Conservation (phyloP, 176 grass and related monocot species). For the Rhynchospora pubera region DNA sequence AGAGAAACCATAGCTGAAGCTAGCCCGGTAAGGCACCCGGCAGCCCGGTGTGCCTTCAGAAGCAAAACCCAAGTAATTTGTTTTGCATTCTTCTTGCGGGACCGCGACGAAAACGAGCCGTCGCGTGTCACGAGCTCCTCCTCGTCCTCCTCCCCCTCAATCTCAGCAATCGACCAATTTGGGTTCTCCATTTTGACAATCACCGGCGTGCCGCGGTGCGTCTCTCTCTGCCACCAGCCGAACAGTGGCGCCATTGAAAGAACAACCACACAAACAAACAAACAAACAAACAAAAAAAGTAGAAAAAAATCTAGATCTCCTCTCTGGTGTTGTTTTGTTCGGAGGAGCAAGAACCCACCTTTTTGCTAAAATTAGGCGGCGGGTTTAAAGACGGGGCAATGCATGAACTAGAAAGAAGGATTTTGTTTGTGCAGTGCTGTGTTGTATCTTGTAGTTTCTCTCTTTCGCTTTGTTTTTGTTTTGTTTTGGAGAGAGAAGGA, state of each 20-base stretch:
- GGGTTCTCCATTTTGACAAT: conserved; percentile 99
- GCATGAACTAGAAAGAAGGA: neutral
- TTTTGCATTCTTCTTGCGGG: conserved; percentile 82
- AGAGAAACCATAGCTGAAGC: conserved; percentile 51
- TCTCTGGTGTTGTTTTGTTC: neutral
- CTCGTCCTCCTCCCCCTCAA: conserved; percentile 72
- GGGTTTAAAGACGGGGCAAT: neutral
- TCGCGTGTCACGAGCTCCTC: conserved; percentile 37
- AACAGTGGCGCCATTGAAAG: conserved; percentile 67
- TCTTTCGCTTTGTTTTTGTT: neutral
- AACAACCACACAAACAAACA: neutral
- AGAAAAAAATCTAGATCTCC: conserved; percentile 3
- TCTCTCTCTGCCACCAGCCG: conserved; percentile 57
- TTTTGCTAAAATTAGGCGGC: conserved; percentile 24
- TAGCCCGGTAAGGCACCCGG: conserved; percentile 67
- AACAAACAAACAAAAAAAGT: conserved; percentile 26
- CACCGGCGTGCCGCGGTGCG: conserved; percentile 95
- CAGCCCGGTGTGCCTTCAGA: conserved; percentile 89
- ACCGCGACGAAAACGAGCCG: conserved; percentile 33
- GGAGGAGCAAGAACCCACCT: neutral
- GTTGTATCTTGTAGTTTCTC: neutral
- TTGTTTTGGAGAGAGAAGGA: neutral
- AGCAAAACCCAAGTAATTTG: conserved; percentile 99
- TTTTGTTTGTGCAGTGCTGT: neutral
- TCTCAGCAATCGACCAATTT: conserved; percentile 98